These are phyloP conservation scores for Halteria grandinella DNA, from an alignment of 73 alveolate species.

Conservation along the genomic window DNA sequence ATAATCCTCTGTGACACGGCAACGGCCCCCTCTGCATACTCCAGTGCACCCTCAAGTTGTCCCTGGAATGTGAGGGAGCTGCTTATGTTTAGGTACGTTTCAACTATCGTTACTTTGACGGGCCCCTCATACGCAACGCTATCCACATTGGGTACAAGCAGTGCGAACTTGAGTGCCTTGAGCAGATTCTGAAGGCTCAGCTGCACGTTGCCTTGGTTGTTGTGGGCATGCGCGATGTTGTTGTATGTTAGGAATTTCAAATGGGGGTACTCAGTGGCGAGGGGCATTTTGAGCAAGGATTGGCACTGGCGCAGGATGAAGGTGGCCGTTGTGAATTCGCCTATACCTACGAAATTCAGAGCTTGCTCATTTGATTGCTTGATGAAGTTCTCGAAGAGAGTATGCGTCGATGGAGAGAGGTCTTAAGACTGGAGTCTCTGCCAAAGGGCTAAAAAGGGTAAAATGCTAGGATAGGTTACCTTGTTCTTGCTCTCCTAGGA, in stretches of 20 bases:
- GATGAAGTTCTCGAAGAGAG: slow-evolving; percentile 6
- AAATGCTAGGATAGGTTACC: background rate
- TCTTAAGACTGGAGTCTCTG: no score
- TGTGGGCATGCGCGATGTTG: slow-evolving; percentile 23
- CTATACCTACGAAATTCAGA: background rate
- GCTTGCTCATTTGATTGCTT: slow-evolving; percentile 19
- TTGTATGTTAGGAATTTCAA: slow-evolving; percentile 16
- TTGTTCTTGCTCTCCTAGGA: no score
- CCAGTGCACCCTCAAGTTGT: slow-evolving; percentile 11
- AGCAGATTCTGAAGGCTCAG: slow-evolving; percentile 25
- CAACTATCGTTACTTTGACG: slow-evolving; percentile 1
- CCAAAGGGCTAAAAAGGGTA: no score
- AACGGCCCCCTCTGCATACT: slow-evolving; percentile 32
- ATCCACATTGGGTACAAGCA: background rate
- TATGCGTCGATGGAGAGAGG: background rate
- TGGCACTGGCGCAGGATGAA: slow-evolving; percentile 17
- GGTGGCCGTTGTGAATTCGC: slow-evolving; percentile 16
- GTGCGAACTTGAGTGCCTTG: slow-evolving; percentile 27
- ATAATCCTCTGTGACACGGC: background rate
- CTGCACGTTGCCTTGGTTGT: slow-evolving; percentile 24
- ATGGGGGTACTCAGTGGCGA: background rate
- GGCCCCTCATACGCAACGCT: background rate
- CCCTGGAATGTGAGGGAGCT: slow-evolving; percentile 4
- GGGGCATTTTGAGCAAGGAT: background rate
- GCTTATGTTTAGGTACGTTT: slow-evolving; percentile 32